Base-by-base conservation (phyloP, 257 asterid genomes). In the Penstemon newberryi region DNA sequence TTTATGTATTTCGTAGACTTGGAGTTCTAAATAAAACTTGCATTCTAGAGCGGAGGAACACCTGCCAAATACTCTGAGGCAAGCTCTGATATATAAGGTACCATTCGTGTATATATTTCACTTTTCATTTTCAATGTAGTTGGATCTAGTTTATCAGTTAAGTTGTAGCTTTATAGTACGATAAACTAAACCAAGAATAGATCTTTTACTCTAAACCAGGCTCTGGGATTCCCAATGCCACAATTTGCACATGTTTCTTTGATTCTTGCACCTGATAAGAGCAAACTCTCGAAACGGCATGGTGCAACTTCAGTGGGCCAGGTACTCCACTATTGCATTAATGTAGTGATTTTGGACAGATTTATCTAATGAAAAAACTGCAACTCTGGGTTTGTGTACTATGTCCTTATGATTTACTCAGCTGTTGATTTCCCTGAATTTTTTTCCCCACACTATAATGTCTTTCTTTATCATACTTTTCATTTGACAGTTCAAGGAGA, bases 251-350 rank as follows among this genome's bases (percentile, higher is more conserved):
- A 92, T 39, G 98, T 90, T 82, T 88, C 97, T 60, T 80, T 92
- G 74, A 92, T 92, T 79, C 95, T 92, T 72, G 95, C 98, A 72
- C 92, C 98, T 57, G 98, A 92, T 79, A 85, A 80, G 78, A 92
- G 97, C 87, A 92, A 92, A 80, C 97, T 92, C 66, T 92, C 97
- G 36, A 92, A 92, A 79, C 84, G 98, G 74, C 98, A 92, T 72
- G 98, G 98, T 70, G 98, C 98, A 60, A 92, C 97, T 73, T 92
- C 97, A 52, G 97, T 92, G 41, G 98, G 98, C 50, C 98, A 92
- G 98, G 98, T 92, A 74, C 73, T 70, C 60, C 70, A 38, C 51
- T 39, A 41, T 37, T 13, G 57, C 58, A 41, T 74, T 66, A 49
- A 56, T 68, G 65, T 57, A 60, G 65, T 72, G 68, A 25, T 60